Evolutionary conservation across 1,139 yeast genomes (phyloP).

Genomic region (Hansenula anomala): DNA sequence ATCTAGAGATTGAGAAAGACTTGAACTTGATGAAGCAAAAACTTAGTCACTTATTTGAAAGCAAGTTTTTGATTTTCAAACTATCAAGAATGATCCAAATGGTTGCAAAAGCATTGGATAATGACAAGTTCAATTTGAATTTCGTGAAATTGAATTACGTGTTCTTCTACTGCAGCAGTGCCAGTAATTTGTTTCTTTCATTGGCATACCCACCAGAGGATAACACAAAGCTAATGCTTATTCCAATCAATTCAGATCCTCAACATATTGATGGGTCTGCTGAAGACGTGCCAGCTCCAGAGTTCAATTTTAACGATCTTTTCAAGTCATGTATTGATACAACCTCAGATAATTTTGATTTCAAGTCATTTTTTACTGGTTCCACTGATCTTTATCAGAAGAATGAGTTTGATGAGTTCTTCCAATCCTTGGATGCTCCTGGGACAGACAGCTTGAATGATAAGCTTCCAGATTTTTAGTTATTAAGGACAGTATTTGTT

Average conservation of each 20-base stretch:
- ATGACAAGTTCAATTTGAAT: background rate
- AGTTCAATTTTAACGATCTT: background rate
- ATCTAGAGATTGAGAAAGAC: background rate
- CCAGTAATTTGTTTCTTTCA: too few species aligned
- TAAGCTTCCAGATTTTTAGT: too few species aligned
- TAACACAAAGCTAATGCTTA: too few species aligned
- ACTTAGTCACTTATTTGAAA: too few species aligned
- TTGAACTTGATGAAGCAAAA: too few species aligned
- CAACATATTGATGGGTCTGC: background rate
- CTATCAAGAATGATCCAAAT: background rate
- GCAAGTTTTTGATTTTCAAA: background rate
- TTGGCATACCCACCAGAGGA: too few species aligned
- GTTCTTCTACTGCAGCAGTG: background rate
- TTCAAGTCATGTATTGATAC: background rate
- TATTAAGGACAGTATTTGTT: too few species aligned
- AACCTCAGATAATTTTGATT: background rate
- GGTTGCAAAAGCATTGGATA: background rate
- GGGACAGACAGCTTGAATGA: too few species aligned
- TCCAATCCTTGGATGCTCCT: too few species aligned
- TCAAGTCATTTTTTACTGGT: background rate
- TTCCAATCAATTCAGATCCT: background rate
- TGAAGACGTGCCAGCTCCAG: too few species aligned
- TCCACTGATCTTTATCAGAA: too few species aligned
- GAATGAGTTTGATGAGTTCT: background rate
- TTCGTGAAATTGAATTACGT: background rate